Percentiles rank a stretch among this genome's conserved stretches.
These are phyloP conservation scores for Fusarium hostae DNA, from an alignment of 2,329 filamentous ascomycete genomes.

Conservation along the genomic window DNA sequence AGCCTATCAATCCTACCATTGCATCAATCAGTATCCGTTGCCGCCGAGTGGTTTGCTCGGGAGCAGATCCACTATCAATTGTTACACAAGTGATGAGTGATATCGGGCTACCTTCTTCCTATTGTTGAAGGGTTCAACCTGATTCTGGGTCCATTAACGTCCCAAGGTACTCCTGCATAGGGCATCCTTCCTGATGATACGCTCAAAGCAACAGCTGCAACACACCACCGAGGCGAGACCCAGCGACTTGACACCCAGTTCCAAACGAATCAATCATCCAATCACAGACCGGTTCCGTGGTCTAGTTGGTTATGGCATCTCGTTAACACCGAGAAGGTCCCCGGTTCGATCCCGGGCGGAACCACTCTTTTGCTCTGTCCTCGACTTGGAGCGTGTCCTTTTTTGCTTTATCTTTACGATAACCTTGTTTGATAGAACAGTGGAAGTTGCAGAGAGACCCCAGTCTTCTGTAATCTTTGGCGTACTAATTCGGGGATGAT, in stretches of 20 bases:
- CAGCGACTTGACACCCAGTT: fast-evolving
- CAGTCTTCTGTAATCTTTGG: too few species aligned
- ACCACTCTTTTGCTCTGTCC: background rate
- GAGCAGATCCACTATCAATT: background rate
- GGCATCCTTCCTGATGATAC: too few species aligned
- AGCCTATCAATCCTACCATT: background rate
- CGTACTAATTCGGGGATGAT: too few species aligned
- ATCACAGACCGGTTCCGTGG: constrained; percentile 13
- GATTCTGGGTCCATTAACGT: too few species aligned
- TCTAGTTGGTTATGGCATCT: constrained; percentile 12
- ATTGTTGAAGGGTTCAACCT: fast-evolving
- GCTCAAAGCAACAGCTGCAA: background rate
- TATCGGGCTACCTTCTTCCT: background rate
- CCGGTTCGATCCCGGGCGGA: constrained; percentile 11
- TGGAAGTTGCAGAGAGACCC: too few species aligned
- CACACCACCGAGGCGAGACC: fast-evolving
- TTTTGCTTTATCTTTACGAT: fast-evolving
- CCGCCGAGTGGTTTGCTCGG: too few species aligned
- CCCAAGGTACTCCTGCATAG: too few species aligned
- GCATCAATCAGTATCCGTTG: background rate
- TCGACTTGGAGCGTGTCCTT: fast-evolving
- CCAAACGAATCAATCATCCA: fast-evolving
- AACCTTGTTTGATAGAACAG: too few species aligned
- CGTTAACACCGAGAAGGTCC: constrained; percentile 7
- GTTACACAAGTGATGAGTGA: background rate